phyloP scores from a whole-genome alignment of 768 basidiomycete genomes.

The Mrakia blollopis region DNA sequence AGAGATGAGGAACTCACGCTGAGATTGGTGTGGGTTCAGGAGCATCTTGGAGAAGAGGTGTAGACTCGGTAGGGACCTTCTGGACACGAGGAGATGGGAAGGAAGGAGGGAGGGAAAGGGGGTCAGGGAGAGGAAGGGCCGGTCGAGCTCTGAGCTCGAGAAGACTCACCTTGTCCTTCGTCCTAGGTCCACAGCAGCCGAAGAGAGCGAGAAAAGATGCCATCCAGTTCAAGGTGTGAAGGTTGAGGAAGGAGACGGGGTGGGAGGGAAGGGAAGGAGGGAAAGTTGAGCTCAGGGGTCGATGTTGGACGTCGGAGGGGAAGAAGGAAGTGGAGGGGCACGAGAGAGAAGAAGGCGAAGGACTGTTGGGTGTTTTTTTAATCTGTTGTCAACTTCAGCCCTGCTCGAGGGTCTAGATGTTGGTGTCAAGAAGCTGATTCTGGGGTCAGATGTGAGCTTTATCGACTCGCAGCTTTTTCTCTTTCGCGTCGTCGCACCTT shows the following conservation, averaged over 20 bases:
- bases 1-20: neutral
- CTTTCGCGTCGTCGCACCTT: too few species aligned
- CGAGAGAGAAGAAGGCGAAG: too few species aligned
- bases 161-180: slow-evolving; percentile 8
- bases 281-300: neutral
- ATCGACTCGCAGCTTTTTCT: too few species aligned
- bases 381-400: too few species aligned
- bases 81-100: neutral
- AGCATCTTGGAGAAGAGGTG: neutral
- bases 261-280: neutral
- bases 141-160: neutral
- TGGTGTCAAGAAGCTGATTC: too few species aligned
- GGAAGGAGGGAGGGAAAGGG: neutral
- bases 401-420: too few species aligned
- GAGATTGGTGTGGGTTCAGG: neutral
- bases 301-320: neutral
- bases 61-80: neutral
- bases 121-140: neutral
- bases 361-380: too few species aligned
- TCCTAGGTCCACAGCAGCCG: slow-evolving; percentile 18
- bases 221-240: neutral
- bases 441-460: too few species aligned
- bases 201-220: slow-evolving; percentile 16
- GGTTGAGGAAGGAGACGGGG: neutral
- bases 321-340: too few species aligned